A percentile compares a stretch with the other conserved stretches of the same genome.
phyloP scores from a whole-genome alignment of 2,329 filamentous ascomycete species.

The Pochonia chlamydosporia region DNA sequence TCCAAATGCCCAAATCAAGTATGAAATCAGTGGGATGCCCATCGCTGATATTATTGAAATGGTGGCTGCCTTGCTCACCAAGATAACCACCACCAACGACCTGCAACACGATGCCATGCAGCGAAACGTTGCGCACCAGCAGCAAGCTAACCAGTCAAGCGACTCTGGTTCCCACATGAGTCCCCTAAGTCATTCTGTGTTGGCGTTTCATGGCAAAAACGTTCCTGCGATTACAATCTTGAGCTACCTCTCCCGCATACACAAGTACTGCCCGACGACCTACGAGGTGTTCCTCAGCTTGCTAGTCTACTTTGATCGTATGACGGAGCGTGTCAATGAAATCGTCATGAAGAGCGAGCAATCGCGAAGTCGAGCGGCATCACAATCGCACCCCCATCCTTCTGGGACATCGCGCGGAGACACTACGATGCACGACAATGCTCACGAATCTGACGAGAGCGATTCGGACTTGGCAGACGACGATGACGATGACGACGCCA shows the following conservation, averaged over 20 bases:
- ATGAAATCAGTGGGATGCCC: conserved; percentile 97
- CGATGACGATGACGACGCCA: conserved; percentile 31
- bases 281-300: conserved; percentile 96
- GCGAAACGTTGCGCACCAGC: conserved; percentile 56
- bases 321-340: conserved; percentile 93
- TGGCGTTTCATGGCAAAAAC: conserved; percentile 97
- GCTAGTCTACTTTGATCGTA: conserved; percentile 95
- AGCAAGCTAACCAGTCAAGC: conserved; percentile 43
- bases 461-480: conserved; percentile 48
- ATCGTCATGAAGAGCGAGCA: conserved; percentile 64
- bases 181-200: conserved; percentile 58
- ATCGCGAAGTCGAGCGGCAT: conserved; percentile 26
- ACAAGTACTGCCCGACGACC: conserved; percentile 98
- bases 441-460: conserved; percentile 33
- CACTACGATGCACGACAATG: conserved; percentile 22
- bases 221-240: conserved; percentile 94
- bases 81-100: conserved; percentile 96
- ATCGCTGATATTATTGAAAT: conserved; percentile 97
- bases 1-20: conserved; percentile 55
- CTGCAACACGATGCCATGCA: conserved; percentile 87
- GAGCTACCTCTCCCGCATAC: conserved; percentile 91
- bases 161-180: conserved; percentile 55
- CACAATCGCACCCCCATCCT: conserved; percentile 10
- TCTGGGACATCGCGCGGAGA: conserved; percentile 17
- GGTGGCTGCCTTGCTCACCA: conserved; percentile 92